A percentile compares a stretch with the other conserved stretches of the same genome.
Conservation (phyloP, 2,329 filamentous ascomycete genomes). For the Trichoderma guizhouense region DNA sequence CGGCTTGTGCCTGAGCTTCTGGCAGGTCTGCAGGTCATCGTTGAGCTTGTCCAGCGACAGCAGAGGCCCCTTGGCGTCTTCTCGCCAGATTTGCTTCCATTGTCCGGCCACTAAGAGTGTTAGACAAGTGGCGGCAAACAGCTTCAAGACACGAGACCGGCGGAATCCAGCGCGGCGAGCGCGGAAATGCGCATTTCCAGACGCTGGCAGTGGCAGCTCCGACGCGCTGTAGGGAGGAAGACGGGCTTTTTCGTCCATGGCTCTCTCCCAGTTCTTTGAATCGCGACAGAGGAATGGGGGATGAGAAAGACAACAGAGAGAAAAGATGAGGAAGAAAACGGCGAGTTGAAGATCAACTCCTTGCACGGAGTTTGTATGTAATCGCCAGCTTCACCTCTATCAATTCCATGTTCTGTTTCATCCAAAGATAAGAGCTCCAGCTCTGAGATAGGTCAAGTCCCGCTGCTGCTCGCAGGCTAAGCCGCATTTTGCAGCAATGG, state of each 20-base stretch:
- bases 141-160: conserved; percentile 42
- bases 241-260: conserved; percentile 40
- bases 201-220: conserved; percentile 26
- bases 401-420: neutral
- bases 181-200: conserved; percentile 20
- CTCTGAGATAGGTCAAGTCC: neutral
- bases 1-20: conserved; percentile 52
- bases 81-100: conserved; percentile 41
- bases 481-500: neutral
- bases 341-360: neutral
- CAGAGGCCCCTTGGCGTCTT: conserved; percentile 28
- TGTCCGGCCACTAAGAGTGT: conserved; percentile 50
- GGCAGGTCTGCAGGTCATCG: conserved; percentile 54
- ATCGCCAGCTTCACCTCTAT: neutral
- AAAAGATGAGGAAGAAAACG: neutral
- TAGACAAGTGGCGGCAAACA: conserved; percentile 46
- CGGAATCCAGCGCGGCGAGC: conserved; percentile 32
- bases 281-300: neutral
- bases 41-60: conserved; percentile 53
- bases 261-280: neutral
- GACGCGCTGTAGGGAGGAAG: conserved; percentile 45
- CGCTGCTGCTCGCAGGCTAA: neutral
- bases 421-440: neutral
- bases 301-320: neutral
- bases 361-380: neutral